Percentiles rank a stretch among this genome's conserved stretches.
phyloP scores from a whole-genome alignment of 192 early-diverging fungal species.

The Backusella psychrophila region DNA sequence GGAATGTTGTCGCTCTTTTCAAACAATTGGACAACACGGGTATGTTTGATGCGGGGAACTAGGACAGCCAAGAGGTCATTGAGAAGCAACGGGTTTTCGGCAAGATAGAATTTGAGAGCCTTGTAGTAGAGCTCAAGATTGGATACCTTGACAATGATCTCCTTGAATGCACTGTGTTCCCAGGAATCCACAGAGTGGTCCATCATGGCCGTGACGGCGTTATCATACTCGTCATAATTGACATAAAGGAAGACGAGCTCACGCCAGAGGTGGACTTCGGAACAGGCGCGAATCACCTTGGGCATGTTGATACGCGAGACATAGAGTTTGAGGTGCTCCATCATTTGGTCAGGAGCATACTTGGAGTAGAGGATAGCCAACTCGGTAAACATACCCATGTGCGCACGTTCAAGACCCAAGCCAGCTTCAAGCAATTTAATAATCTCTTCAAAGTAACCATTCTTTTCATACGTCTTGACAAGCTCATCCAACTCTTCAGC shows the following conservation, averaged over 20 bases:
- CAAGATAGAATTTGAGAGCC: slow-evolving; percentile 93
- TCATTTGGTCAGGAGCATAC: slow-evolving; percentile 91
- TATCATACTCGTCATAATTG: slow-evolving; percentile 99
- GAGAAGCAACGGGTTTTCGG: slow-evolving; percentile 92
- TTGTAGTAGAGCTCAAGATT: slow-evolving; percentile 99
- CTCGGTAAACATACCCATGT: slow-evolving; percentile 99
- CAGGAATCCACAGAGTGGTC: slow-evolving; percentile 92
- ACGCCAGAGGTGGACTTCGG: slow-evolving; percentile 92
- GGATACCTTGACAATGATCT: slow-evolving; percentile 94
- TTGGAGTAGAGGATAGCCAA: slow-evolving; percentile 97
- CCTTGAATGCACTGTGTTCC: slow-evolving; percentile 97
- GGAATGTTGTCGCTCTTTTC: slow-evolving; percentile 98
- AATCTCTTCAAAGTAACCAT: slow-evolving; percentile 90
- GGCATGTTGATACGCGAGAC: slow-evolving; percentile 98
- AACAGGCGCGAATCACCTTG: slow-evolving; percentile 96
- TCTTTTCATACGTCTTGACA: slow-evolving; percentile 82
- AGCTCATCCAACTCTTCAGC: slow-evolving; percentile 95
- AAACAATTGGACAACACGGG: slow-evolving; percentile 96
- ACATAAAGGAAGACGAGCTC: slow-evolving; percentile 98
- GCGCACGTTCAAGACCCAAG: slow-evolving; percentile 94
- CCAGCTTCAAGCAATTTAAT: slow-evolving; percentile 91
- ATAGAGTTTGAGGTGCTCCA: slow-evolving; percentile 97
- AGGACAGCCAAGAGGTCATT: slow-evolving; percentile 90
- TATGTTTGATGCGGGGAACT: slow-evolving; percentile 93
- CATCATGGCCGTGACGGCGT: slow-evolving; percentile 95